Conservation (phyloP, 2,329 filamentous ascomycete genomes). For the Aspergillus puulaauensis region DNA sequence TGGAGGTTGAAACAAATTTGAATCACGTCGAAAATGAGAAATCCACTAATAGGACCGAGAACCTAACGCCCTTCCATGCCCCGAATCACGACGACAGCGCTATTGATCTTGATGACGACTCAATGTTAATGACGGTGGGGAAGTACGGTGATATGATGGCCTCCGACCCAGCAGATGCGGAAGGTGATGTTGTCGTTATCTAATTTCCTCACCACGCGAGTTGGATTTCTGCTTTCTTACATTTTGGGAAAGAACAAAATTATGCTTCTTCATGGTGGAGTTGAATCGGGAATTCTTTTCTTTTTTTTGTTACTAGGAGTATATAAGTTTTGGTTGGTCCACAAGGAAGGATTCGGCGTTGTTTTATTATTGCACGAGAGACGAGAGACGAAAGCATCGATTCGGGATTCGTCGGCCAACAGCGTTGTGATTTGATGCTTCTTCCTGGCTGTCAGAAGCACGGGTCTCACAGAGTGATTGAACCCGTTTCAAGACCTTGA, state of each 20-base stretch:
- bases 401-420: slow-evolving; percentile 17
- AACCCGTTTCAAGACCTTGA: slow-evolving; percentile 15
- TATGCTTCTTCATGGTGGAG: slow-evolving; percentile 27
- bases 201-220: slow-evolving; percentile 23
- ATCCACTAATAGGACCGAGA: slow-evolving; percentile 47
- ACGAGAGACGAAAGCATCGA: slow-evolving; percentile 32
- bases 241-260: slow-evolving; percentile 20
- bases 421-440: slow-evolving; percentile 9
- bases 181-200: slow-evolving; percentile 48
- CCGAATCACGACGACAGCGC: slow-evolving; percentile 67
- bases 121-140: slow-evolving; percentile 41
- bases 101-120: slow-evolving; percentile 62
- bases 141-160: slow-evolving; percentile 49
- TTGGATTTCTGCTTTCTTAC: slow-evolving; percentile 16
- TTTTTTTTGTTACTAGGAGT: slow-evolving; percentile 19
- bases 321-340: slow-evolving; percentile 24
- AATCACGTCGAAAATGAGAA: slow-evolving; percentile 38
- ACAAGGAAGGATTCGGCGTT: slow-evolving; percentile 26
- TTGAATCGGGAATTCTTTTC: slow-evolving; percentile 19
- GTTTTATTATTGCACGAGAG: slow-evolving; percentile 30
- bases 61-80: slow-evolving; percentile 31
- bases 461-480: slow-evolving; percentile 25
- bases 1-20: slow-evolving; percentile 23
- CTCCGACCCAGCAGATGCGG: slow-evolving; percentile 46
- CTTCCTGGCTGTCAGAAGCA: slow-evolving; percentile 16